Conservation (phyloP, 73 alveolate species). For the Durusdinium trenchii region DNA sequence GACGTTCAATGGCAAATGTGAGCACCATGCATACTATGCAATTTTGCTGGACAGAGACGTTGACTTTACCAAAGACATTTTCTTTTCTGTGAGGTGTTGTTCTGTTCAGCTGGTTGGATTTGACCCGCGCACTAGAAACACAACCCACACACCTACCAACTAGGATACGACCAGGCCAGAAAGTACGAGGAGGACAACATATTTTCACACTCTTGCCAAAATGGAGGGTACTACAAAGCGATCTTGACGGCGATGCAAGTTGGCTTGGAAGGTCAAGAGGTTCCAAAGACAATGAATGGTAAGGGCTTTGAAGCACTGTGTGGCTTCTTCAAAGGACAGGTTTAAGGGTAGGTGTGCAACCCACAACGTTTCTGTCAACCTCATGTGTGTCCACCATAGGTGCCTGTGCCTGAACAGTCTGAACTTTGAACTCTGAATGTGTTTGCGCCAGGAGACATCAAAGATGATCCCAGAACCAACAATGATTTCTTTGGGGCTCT, state of each 20-base stretch:
- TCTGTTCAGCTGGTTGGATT: too few species aligned
- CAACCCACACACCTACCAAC: too few species aligned
- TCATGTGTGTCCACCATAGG: too few species aligned
- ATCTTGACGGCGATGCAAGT: not conserved
- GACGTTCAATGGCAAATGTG: not conserved
- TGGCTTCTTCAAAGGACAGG: not conserved
- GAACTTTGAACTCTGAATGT: not conserved
- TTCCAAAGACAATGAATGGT: conserved; percentile 26
- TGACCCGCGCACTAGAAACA: too few species aligned
- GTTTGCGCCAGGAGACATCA: not conserved
- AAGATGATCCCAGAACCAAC: not conserved
- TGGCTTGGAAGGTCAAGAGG: not conserved
- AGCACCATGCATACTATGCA: not conserved
- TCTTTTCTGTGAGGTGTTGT: not conserved
- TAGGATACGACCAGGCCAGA: conserved; percentile 3
- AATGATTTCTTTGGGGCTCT: not conserved
- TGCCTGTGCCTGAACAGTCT: too few species aligned
- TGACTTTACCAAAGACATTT: too few species aligned
- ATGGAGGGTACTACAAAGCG: not conserved
- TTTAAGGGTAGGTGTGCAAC: too few species aligned
- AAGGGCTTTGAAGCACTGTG: conserved; percentile 31
- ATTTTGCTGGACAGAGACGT: not conserved
- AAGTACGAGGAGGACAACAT: not conserved
- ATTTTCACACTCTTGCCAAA: conserved; percentile 3
- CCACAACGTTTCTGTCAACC: too few species aligned